A percentile compares a stretch with the other conserved stretches of the same genome.
Conservation (phyloP, 352 stramenopile genomes). For the Sclerospora graminicola region DNA sequence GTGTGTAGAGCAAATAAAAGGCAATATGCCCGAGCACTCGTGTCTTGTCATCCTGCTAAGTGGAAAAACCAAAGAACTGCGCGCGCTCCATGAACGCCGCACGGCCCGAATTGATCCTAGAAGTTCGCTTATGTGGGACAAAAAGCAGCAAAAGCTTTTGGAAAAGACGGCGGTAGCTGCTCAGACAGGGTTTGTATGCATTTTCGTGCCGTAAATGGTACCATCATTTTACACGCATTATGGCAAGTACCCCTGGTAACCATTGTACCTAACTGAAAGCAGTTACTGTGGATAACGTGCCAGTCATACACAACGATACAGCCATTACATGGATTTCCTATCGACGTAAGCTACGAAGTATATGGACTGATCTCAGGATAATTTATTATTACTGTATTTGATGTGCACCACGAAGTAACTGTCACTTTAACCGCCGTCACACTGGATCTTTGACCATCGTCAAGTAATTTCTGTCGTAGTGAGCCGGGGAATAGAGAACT, state of each 20-base stretch:
- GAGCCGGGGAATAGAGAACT: no score
- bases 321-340: no score
- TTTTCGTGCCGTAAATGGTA: conserved; percentile 35
- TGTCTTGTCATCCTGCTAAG: conserved; percentile 49
- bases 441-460: no score
- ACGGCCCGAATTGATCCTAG: conserved; percentile 65
- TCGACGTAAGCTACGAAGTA: no score
- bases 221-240: no score
- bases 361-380: neutral
- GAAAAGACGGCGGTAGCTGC: conserved; percentile 31
- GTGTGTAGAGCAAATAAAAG: conserved; percentile 27
- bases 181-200: conserved; percentile 56
- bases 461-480: no score
- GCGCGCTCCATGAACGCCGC: conserved; percentile 66
- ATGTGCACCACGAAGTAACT: neutral
- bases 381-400: neutral
- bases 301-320: no score
- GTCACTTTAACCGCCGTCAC: no score
- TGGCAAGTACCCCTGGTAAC: no score
- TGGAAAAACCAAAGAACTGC: conserved; percentile 41
- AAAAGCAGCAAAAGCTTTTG: conserved; percentile 49
- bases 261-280: no score
- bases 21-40: conserved; percentile 37
- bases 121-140: conserved; percentile 72
- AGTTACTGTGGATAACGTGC: no score